Conservation (phyloP, 768 basidiomycete genomes). For the Boletus rex-veris region DNA sequence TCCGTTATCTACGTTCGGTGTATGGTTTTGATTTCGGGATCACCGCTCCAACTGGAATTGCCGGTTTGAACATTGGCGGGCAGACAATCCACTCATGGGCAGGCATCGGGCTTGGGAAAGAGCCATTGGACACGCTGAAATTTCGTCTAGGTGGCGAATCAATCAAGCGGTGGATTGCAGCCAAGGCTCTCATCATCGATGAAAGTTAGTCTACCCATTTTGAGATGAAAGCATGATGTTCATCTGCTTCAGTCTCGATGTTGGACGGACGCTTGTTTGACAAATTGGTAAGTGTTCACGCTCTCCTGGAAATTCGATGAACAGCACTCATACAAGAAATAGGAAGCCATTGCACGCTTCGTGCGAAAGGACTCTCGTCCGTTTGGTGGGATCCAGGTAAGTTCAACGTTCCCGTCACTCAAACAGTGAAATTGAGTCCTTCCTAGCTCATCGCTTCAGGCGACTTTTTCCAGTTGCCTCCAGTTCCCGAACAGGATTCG, state of each 20-base stretch:
- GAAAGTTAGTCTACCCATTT: constrained; percentile 49
- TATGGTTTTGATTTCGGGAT: constrained; percentile 42
- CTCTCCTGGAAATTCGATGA: constrained; percentile 23
- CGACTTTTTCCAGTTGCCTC: constrained; percentile 81
- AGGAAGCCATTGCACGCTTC: constrained; percentile 38
- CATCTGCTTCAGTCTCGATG: constrained; percentile 59
- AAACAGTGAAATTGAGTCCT: constrained; percentile 4
- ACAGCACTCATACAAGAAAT: background rate
- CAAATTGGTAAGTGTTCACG: constrained; percentile 53
- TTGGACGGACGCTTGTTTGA: constrained; percentile 67
- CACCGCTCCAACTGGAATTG: constrained; percentile 65
- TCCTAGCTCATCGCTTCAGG: constrained; percentile 67
- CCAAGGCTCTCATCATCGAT: constrained; percentile 62
- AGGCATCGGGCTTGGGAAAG: constrained; percentile 60
- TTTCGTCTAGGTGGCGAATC: constrained; percentile 29
- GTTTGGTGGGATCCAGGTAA: constrained; percentile 68
- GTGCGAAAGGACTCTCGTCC: constrained; percentile 44
- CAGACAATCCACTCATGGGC: constrained; percentile 64
- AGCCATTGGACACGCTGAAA: constrained; percentile 40
- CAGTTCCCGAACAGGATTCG: constrained; percentile 52
- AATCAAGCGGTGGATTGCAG: constrained; percentile 47
- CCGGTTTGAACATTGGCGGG: constrained; percentile 69
- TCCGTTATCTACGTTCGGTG: constrained; percentile 37
- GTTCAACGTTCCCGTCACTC: background rate
- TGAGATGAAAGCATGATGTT: background rate